Conservation (phyloP, 2,329 filamentous ascomycete species). For the Tolypocladium tundrense region DNA sequence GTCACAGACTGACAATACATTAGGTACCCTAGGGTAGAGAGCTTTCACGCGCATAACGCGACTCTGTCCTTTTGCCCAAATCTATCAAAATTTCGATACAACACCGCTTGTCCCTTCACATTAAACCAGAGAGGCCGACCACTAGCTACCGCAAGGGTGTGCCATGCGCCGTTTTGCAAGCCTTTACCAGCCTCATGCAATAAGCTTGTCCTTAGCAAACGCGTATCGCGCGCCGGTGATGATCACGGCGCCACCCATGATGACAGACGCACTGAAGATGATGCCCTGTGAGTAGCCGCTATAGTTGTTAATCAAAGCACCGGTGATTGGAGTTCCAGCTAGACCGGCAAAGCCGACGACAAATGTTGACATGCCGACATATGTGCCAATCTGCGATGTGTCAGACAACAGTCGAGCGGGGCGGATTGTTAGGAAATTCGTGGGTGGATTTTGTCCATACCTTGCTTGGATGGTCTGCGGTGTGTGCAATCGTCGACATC, state of each 20-base stretch:
- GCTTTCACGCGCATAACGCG: neutral
- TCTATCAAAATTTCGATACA: neutral
- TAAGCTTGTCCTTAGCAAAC: neutral
- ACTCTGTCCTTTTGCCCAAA: neutral
- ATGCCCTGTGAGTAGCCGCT: neutral
- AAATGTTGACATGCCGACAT: neutral
- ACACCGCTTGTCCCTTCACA: neutral
- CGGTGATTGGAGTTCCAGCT: neutral
- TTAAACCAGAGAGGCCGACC: neutral
- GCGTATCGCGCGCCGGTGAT: neutral
- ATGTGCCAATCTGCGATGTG: neutral
- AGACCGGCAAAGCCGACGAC: neutral
- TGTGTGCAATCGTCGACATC: neutral
- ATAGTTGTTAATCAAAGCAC: neutral
- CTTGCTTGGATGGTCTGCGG: neutral
- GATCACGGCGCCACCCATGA: neutral
- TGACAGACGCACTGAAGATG: neutral
- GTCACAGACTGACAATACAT: too few relatives aligned
- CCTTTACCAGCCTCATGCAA: neutral
- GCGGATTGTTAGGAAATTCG: neutral
- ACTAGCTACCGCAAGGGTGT: too few relatives aligned
- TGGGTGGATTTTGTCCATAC: neutral
- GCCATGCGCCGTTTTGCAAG: neutral
- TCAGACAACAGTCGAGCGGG: neutral
- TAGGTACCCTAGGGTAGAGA: neutral